Evolutionary conservation across 495 filamentous ascomycete genomes (phyloP), one percentile per base, ranked within the genome.

Genomic region (Cryomyces minteri): DNA sequence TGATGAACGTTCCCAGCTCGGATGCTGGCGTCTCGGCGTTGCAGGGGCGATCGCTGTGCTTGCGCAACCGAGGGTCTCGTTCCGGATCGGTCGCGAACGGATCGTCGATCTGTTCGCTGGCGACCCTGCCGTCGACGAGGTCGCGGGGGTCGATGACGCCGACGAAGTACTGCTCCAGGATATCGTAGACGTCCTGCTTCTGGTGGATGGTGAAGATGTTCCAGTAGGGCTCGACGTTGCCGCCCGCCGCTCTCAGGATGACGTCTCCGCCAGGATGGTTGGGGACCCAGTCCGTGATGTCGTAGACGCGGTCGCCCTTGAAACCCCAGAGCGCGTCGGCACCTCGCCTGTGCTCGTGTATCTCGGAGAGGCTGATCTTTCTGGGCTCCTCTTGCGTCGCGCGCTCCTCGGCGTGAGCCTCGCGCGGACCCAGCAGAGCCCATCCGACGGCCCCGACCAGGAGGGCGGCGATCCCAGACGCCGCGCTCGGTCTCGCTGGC

Each of bases 191-290:
- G 28, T 76, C 64, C 6, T 67, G 58, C 30, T 66, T 55, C 53
- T 76, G 71, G 54, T 78, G 74, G 40, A 78, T 76, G 38, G 64
- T 64, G 43, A 78, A 77, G 40, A 78, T 76, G 33, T 77, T 60
- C 74, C 74, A 78, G 56, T 77, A 78, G 1, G 69, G 73, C 40
- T 78, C 74, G 29, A 77, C 63, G 43, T 60, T 63, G 36, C 65
- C 69, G 14, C 74, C 74, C 2, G 66, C 70, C 4, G 73, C 74
- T 11, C 70, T 65, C 9, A 76, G 61, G 45, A 78, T 78, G 4
- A 78, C 69, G 39, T 74, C 69, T 4, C 74, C 73, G 18, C 74
- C 73, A 0, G 74, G 74, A 48, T 78, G 74, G n/a, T 62, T 69
- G 4, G 60, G 55, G 1, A 77, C 51, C 69, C 70, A 77, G 30